These are phyloP conservation scores for Ceraceosorus guamensis DNA, from an alignment of 1,284 basidiomycete genomes.

Conservation along the genomic window DNA sequence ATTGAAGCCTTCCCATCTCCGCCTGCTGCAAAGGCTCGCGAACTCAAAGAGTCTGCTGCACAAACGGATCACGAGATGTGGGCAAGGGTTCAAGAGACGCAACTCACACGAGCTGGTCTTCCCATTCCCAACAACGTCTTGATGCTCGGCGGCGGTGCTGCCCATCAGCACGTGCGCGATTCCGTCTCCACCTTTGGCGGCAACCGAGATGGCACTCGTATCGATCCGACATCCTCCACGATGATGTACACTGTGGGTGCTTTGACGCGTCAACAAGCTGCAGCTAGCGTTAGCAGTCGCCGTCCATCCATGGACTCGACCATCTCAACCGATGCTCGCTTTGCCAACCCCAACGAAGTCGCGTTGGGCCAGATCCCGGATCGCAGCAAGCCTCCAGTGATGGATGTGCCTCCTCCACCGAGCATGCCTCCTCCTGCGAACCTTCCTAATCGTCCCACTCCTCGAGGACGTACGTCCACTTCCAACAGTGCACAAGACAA, in stretches of 20 bases:
- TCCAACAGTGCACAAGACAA: background rate
- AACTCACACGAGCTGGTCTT: background rate
- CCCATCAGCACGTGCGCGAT: constrained; percentile 1
- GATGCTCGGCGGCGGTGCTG: no score
- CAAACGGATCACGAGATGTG: constrained; percentile 35
- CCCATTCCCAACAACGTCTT: background rate
- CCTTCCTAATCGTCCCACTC: no score
- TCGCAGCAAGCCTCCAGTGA: constrained; percentile 31
- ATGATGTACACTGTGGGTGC: constrained; percentile 25
- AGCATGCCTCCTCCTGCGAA: constrained; percentile 30
- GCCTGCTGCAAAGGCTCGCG: no score
- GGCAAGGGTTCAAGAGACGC: constrained; percentile 17
- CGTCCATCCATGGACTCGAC: constrained; percentile 25
- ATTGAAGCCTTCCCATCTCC: no score
- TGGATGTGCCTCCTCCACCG: constrained; percentile 35
- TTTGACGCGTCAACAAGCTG: constrained; percentile 10
- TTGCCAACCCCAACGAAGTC: constrained; percentile 17
- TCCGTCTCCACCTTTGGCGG: constrained; percentile 29
- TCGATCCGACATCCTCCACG: constrained; percentile 19
- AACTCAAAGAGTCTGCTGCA: constrained; percentile 24
- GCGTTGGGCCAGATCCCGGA: constrained; percentile 28
- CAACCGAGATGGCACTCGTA: constrained; percentile 9
- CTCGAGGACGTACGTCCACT: no score
- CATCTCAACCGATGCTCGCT: constrained; percentile 18
- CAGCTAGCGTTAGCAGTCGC: constrained; percentile 13